Evolutionary conservation across 2,329 filamentous ascomycete genomes (phyloP).

Genomic region (Shiraia sp.): DNA sequence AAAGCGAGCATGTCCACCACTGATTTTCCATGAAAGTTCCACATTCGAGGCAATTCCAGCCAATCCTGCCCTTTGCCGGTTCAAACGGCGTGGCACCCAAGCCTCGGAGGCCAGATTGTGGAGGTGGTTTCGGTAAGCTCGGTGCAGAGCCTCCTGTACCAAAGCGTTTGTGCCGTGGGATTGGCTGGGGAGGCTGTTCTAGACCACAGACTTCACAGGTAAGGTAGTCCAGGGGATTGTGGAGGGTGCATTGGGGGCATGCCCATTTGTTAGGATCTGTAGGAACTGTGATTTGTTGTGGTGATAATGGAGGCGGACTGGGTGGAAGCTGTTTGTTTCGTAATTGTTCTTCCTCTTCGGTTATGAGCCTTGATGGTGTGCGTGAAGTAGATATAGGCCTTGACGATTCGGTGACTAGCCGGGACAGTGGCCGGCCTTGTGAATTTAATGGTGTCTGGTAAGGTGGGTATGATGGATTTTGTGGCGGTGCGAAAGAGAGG

Average conservation of each 20-base stretch:
- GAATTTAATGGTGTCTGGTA: conserved; percentile 18
- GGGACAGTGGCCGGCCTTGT: conserved; percentile 38
- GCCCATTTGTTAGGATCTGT: conserved; percentile 54
- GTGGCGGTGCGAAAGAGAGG: conserved; percentile 28
- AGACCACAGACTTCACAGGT: conserved; percentile 64
- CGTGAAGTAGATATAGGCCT: conserved; percentile 9
- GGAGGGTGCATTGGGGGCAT: conserved; percentile 64
- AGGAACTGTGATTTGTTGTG: conserved; percentile 21
- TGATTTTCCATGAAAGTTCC: conserved; percentile 65
- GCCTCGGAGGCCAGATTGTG: conserved; percentile 30
- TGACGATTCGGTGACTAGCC: conserved; percentile 31
- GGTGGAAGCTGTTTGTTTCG: conserved; percentile 33
- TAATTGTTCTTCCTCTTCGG: conserved; percentile 28
- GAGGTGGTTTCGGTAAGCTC: conserved; percentile 36
- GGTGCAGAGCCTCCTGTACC: conserved; percentile 26
- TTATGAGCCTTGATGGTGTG: conserved; percentile 29
- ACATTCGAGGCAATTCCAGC: conserved; percentile 63
- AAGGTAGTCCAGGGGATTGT: conserved; percentile 63
- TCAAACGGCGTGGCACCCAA: conserved; percentile 45
- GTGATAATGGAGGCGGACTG: conserved; percentile 33
- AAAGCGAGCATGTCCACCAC: conserved; percentile 67
- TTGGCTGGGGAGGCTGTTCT: conserved; percentile 55
- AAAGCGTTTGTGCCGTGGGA: conserved; percentile 38
- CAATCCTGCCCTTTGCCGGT: conserved; percentile 54
- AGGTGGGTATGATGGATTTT: conserved; percentile 9